Evolutionary conservation across 176 grass and related monocot species (phyloP), one percentile per base, ranked within the genome.

Genomic region (Ensete ventricosum): DNA sequence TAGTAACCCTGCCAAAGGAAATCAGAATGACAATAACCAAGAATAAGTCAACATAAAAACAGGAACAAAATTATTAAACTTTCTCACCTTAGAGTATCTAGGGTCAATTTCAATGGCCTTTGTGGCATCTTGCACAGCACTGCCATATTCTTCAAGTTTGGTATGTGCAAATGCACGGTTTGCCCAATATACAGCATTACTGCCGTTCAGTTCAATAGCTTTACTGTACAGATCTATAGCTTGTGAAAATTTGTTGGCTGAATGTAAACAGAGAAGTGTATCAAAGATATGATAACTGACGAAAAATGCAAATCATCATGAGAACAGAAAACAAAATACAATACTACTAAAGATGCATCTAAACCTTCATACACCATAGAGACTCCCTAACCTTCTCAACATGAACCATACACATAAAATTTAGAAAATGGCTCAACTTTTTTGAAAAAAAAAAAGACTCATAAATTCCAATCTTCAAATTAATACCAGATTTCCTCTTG

Each of bases 131-230:
- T 78, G 86, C 25, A 92, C 60, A 43, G 93, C 93, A 79, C 87
- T 96, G 69, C 93, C 93, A 83, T 96, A 96, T 80, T 96, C 89
- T 66, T 96, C 93, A 8, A 88, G 82, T 80, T 92, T 96, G 1
- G 81, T 88, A 59, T 92, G 89, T 64, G 93, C 89, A 86, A 96
- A 96, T 71, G 93, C 89, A 76, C 89, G 81, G 67, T 96, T 96
- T 69, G 83, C 87, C 87, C 78, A 96, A 77, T 96, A 96, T 72
- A 96, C 93, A 10, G 83, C 87, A 92, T 92, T 96, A 3, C 79
- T 74, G 64, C 64, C 83, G 71, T 90, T 92, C 57, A 86, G 77
- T 71, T 88, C 93, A 82, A 96, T 96, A 43, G 89, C 89, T 80
- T 96, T 73, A 81, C 84, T 84, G 50, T 96, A 96, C 9, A 96